These are phyloP conservation scores for Phanerochaete sordida DNA, from an alignment of 768 basidiomycete species.

Conservation along the genomic window DNA sequence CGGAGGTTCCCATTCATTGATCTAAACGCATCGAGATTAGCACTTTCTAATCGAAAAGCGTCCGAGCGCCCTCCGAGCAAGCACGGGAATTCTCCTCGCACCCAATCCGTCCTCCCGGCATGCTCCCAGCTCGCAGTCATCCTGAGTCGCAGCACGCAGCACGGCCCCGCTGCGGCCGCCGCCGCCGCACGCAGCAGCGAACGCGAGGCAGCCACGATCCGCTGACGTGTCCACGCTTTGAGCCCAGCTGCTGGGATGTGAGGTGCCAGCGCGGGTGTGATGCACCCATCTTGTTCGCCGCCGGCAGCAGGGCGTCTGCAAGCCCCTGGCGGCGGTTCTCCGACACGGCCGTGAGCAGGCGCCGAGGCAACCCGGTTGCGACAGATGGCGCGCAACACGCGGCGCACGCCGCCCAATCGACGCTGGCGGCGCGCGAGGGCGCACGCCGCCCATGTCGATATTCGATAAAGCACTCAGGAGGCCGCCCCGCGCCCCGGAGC, in stretches of 20 bases:
- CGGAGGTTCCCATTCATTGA: neutral
- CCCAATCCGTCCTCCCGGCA: neutral
- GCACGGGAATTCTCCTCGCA: neutral
- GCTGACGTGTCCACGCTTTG: neutral
- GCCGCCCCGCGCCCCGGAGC: neutral
- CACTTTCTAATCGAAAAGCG: neutral
- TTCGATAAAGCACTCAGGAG: neutral
- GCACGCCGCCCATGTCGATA: neutral
- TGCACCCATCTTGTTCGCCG: neutral
- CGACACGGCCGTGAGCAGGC: neutral
- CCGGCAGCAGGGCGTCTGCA: neutral
- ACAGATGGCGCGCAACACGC: neutral
- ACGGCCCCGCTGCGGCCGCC: neutral
- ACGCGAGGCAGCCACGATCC: too few relatives aligned
- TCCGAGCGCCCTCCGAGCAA: constrained; percentile 4
- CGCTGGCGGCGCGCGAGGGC: neutral
- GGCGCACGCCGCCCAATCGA: neutral
- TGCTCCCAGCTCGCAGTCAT: neutral
- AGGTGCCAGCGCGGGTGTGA: neutral
- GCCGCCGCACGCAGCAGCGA: too few relatives aligned
- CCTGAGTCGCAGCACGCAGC: neutral
- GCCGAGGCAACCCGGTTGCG: neutral
- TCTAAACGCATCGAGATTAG: constrained; percentile 6
- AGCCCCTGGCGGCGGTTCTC: neutral
- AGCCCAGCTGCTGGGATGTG: neutral